Evolutionary conservation across 306 rosid genomes (phyloP), one percentile per base, ranked within the genome.

Genomic region (Trifolium dubium): DNA sequence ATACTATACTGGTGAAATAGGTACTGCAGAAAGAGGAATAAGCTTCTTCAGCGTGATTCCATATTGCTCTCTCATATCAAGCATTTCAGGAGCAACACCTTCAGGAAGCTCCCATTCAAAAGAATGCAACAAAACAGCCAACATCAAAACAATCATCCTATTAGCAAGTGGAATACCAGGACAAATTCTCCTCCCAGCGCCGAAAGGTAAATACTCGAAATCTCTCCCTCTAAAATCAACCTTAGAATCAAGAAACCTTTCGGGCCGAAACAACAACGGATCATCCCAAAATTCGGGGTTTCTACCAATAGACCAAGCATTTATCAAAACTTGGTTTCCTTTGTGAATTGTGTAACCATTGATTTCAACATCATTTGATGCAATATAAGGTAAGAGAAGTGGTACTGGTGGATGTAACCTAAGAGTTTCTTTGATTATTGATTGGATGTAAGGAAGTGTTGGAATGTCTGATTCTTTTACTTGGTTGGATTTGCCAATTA

Each of bases 151-250:
- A 4, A 89, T 80, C 90, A 87, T 87, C 12, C 87, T 76, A 37
- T 80, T 72, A 10, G 88, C 96, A 2, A 89, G 73, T 1, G 90
- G 73, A 69, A 85, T 51, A 0, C 96, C 96, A 0, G 90, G 92
- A 75, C 96, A 89, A 37, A 85, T 87, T 44, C 96, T 85, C 62
- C 92, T 69, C 0, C 96, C 92, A 17, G 67, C 83, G 0, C 96
- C 96, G 14, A 89, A 89, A 1, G 96, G 92, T 5, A 89, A 51
- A 12, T 72, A 79, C 85, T 77, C 81, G 6, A 87, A 89, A 68
- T 89, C 79, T 23, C 86, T 69, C 0, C 92, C 92, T 58, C 82
- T 82, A 41, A 69, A 87, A 47, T 89, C 90, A 1, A 75, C 10
- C 5, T 15, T 60, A 0, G 86, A 69, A 7, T 35, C 65, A 1